Evolutionary conservation across 2,329 filamentous ascomycete species (phyloP).

Genomic region (Cladosporium sp.): DNA sequence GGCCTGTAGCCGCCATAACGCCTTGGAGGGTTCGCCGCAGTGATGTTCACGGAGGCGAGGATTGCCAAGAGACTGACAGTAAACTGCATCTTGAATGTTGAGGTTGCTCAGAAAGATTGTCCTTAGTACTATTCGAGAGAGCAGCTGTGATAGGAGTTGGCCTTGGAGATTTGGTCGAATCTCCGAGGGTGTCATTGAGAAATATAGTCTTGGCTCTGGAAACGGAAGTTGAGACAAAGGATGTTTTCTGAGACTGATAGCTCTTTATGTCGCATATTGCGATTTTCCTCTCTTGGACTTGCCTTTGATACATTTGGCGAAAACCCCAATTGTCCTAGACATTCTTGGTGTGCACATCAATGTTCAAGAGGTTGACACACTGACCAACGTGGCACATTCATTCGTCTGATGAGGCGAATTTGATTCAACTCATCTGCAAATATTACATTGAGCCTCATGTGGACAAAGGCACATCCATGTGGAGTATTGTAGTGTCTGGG

Average conservation of each 20-base stretch:
- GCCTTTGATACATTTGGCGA: background rate
- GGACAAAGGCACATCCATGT: too few relatives aligned
- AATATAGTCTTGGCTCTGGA: background rate
- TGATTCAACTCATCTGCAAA: background rate
- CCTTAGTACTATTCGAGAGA: too few relatives aligned
- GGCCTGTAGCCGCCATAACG: slow-evolving; percentile 3
- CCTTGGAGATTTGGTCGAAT: too few relatives aligned
- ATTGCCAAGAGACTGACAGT: slow-evolving; percentile 3
- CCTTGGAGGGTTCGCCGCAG: background rate
- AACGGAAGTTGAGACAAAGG: slow-evolving; percentile 5
- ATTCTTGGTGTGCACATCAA: background rate
- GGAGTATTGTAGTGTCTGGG: too few relatives aligned
- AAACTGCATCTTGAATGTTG: slow-evolving; percentile 8
- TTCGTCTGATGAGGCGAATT: background rate
- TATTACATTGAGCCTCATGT: too few relatives aligned
- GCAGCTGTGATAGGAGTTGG: too few relatives aligned
- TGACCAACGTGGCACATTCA: background rate
- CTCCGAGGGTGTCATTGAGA: too few relatives aligned
- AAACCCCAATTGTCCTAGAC: background rate
- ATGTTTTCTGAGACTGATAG: background rate
- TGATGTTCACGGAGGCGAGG: slow-evolving; percentile 1
- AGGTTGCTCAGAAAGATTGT: background rate
- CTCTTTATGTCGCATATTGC: slow-evolving; percentile 7
- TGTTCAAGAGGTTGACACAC: background rate
- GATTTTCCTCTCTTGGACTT: background rate